Evolutionary conservation across 192 early-diverging fungal species (phyloP).

Genomic region (Rhizoclosmatium globosum): DNA sequence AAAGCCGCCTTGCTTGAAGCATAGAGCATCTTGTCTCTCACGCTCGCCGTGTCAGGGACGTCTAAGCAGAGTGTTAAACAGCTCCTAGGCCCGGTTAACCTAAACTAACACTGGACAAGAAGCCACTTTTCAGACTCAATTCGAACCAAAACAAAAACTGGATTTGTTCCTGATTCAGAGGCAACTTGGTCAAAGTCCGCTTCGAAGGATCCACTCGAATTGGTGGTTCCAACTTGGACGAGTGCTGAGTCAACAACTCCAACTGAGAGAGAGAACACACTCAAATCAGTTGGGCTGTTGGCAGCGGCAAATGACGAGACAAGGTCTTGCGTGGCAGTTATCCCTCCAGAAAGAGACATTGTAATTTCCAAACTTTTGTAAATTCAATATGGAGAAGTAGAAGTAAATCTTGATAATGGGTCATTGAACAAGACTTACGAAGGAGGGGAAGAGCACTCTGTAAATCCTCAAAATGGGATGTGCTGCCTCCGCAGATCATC

Average conservation of each 20-base stretch:
- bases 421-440: too few species aligned
- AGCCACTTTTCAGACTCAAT: constrained; percentile 7
- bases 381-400: too few species aligned
- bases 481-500: too few species aligned
- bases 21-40: constrained; percentile 79
- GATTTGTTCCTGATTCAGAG: background rate
- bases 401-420: too few species aligned
- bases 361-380: background rate
- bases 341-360: background rate
- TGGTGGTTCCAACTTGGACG: background rate
- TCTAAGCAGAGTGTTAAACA: constrained; percentile 1
- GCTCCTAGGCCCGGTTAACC: background rate
- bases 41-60: constrained; percentile 32
- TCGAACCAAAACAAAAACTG: constrained; percentile 5
- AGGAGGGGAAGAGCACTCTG: too few species aligned
- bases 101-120: constrained; percentile 22
- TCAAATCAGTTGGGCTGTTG: background rate
- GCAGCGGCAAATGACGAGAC: background rate
- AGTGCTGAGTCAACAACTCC: background rate
- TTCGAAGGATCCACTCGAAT: background rate
- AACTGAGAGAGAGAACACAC: background rate
- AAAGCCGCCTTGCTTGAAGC: constrained; percentile 85
- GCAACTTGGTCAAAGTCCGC: constrained; percentile 4
- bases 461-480: too few species aligned
- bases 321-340: background rate